These are phyloP conservation scores for Extremus antarcticus DNA, from an alignment of 495 filamentous ascomycete genomes.

Conservation along the genomic window DNA sequence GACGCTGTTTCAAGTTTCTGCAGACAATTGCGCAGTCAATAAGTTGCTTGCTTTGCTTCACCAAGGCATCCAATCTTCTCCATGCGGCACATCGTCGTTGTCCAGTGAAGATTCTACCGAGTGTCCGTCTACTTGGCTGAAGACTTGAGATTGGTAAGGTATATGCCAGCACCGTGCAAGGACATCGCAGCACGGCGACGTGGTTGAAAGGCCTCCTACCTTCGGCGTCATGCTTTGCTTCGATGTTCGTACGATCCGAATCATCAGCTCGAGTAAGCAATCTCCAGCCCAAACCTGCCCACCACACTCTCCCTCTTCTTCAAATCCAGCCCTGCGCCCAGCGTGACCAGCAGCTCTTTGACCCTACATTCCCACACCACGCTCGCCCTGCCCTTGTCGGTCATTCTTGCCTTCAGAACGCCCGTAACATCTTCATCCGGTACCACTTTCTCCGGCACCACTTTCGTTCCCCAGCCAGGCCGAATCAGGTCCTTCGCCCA, in stretches of 20 bases:
- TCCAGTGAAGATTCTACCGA: no score
- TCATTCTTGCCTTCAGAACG: conserved; percentile 80
- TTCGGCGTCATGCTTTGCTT: background rate
- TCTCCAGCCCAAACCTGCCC: conserved; percentile 69
- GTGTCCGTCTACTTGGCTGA: no score
- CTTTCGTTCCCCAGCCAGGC: conserved; percentile 22
- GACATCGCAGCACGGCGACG: background rate
- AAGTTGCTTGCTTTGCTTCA: no score
- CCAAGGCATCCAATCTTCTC: no score
- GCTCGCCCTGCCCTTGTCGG: conserved; percentile 73
- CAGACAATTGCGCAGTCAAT: no score
- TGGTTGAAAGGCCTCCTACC: background rate
- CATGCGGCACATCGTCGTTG: no score
- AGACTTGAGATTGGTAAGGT: no score
- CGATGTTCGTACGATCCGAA: background rate
- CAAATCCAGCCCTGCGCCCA: conserved; percentile 67
- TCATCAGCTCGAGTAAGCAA: conserved; percentile 81
- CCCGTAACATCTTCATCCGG: conserved; percentile 59
- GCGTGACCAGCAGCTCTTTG: conserved; percentile 85
- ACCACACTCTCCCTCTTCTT: conserved; percentile 58
- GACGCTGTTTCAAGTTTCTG: no score
- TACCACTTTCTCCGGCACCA: conserved; percentile 7
- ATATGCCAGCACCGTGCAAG: background rate
- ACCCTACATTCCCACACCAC: conserved; percentile 88
- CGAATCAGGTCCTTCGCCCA: conserved; percentile 26